Evolutionary conservation across 495 filamentous ascomycete genomes (phyloP), one percentile per base, ranked within the genome.

Genomic region (Penicillium nucicola): DNA sequence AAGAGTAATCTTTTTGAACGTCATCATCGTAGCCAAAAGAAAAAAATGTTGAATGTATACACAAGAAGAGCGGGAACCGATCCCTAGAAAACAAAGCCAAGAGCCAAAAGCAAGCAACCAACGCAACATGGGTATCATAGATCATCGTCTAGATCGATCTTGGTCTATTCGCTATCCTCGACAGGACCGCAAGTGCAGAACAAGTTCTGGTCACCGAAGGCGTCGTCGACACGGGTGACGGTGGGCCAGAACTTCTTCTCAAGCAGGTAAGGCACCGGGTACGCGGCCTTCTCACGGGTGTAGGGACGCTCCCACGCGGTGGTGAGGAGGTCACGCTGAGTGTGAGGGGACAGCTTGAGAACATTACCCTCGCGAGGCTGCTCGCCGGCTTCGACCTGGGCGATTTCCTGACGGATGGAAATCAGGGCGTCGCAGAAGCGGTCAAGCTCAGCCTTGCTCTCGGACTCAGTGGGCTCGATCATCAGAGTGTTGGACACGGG

Each of bases 191-290:
- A 98, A 11, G 91, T 95, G 70, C 90, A 96, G 78, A 97, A 95
- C 49, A 96, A 81, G 75, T 97, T 95, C 59, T 87, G 80, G 67
- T 96, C 92, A 54, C 92, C 92, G 56, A 88, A 96, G 12, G 88
- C 89, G 77, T 98, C 95, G 71, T 98, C 87, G 25, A 97, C 76
- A 61, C 93, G 78, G 7, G 88, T 89, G 30, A 97, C 90, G 30
- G 77, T 86, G 0, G 93, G 92, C 93, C 93, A 98, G 75, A 97
- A 97, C 77, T 98, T 98, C 84, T 95, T 96, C 81, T 95, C 89
- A 72, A 82, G 81, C 54, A 97, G 69, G 76, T 82, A 97, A 3
- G 84, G 75, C 57, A 96, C 65, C 15, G 93, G 93, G 66, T 96
- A 97, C 3, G 92, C 93, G 9, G 93, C 93, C 68, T 82, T 77